Evolutionary conservation across 192 early-diverging fungal genomes (phyloP), one percentile per base, ranked within the genome.

Genomic region (Mortierella alpina): DNA sequence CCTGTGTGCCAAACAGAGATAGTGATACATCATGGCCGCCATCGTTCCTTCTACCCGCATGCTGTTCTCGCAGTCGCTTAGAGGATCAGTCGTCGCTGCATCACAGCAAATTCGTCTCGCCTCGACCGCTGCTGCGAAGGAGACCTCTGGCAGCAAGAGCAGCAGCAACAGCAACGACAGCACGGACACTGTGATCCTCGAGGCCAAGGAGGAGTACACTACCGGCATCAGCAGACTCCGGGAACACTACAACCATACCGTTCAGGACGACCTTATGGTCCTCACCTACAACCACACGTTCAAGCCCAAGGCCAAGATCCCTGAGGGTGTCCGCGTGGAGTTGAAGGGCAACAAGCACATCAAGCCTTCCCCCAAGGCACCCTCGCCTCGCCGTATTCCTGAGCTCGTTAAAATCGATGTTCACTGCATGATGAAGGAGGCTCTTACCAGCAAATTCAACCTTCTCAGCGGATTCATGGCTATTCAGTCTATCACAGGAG

Each of bases 401-500:
- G 82, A 81, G 11, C 80, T 97, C 60, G 73, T 90, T 42, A 91
- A 89, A 75, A 92, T 98, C 44, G 89, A 90, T 40, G 84, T 99
- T 61, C 92, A 95, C 75, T 93, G 96, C 59, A 96, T 95, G 89
- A 88, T 92, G 68, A 93, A 95, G 80, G 92, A 94, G 59, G 95
- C 96, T 10, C 85, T 96, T 49, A 68, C 87, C 56, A 97, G 95
- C 90, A 98, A 98, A 91, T 92, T 90, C 72, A 89, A 92, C 75
- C 85, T 99, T 50, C 83, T 99, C 54, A 91, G 91, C 53, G 97
- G 95, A 18, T 88, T 99, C 60, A 95, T 98, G 93, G 93, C 94
- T 0, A 86, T 99, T 44, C 95, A 97, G 85, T 80, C 89, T 31
- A 93, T 99, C 54, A 94, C 96, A 0, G 97, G 95, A 23, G 84